phyloP scores from a whole-genome alignment of 441 rosid genomes.

The Populus hybrid region DNA sequence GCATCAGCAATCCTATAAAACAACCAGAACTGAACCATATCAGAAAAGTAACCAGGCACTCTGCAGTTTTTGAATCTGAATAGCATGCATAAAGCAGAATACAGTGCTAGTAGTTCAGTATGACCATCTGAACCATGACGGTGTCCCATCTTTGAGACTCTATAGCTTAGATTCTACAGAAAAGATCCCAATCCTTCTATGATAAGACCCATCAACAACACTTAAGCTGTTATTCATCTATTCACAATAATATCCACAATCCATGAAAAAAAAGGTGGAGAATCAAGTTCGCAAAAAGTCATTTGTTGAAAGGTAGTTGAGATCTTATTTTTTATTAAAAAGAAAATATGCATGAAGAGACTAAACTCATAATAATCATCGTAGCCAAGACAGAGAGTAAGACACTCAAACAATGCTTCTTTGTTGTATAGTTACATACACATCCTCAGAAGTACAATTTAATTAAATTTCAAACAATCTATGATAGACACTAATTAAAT shows the following conservation, averaged over 20 bases:
- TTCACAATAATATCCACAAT: background rate
- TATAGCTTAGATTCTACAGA: background rate
- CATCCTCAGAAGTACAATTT: background rate
- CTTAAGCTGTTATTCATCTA: background rate
- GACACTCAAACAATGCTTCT: background rate
- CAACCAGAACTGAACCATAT: background rate
- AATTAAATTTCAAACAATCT: no score
- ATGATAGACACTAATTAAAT: background rate
- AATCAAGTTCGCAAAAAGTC: background rate
- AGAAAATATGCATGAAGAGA: background rate
- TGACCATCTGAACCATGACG: background rate
- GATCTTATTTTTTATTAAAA: background rate
- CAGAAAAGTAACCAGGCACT: background rate
- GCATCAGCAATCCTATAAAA: conserved; percentile 85
- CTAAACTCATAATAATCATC: background rate
- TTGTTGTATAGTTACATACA: background rate
- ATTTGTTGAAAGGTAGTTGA: background rate
- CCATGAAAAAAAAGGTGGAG: background rate
- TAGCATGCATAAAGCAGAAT: background rate
- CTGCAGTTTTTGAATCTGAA: background rate
- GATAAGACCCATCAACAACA: conserved; percentile 2
- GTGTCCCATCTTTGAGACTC: background rate
- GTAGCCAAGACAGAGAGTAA: background rate
- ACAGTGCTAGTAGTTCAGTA: background rate
- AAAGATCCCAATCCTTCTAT: conserved; percentile 10